These are phyloP conservation scores for Diutina siamensis DNA, from an alignment of 1,139 yeast species.

Conservation along the genomic window DNA sequence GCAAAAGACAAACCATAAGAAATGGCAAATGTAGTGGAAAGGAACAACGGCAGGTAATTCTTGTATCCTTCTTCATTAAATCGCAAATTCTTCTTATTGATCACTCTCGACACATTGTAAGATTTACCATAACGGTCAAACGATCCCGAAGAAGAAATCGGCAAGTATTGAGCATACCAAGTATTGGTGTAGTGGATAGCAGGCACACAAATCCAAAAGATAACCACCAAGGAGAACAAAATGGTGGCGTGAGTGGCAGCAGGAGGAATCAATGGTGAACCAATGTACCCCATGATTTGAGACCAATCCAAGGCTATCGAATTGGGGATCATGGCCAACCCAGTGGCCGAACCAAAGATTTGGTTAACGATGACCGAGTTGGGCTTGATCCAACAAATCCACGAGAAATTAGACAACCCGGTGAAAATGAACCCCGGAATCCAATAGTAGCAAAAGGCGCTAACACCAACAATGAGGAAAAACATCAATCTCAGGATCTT, in stretches of 20 bases:
- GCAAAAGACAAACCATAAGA: slow-evolving; percentile 58
- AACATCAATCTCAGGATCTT: slow-evolving; percentile 16
- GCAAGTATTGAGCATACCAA: slow-evolving; percentile 34
- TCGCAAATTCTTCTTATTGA: slow-evolving; percentile 25
- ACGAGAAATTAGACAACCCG: slow-evolving; percentile 16
- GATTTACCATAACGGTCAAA: slow-evolving; percentile 24
- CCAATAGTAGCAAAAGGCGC: slow-evolving; percentile 23
- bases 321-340: slow-evolving; percentile 50
- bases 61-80: slow-evolving; percentile 39
- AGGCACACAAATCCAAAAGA: slow-evolving; percentile 32
- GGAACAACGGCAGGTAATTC: slow-evolving; percentile 44
- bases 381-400: slow-evolving; percentile 23
- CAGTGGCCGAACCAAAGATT: slow-evolving; percentile 49
- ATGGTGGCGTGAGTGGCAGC: slow-evolving; percentile 44
- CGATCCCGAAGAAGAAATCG: slow-evolving; percentile 29
- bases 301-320: slow-evolving; percentile 25
- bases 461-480: slow-evolving; percentile 9
- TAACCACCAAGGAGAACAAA: slow-evolving; percentile 18
- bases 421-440: slow-evolving; percentile 27
- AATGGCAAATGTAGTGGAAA: slow-evolving; percentile 50
- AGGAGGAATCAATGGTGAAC: slow-evolving; percentile 62
- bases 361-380: slow-evolving; percentile 42
- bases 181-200: slow-evolving; percentile 31
- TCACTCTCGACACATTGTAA: slow-evolving; percentile 30
- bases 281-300: slow-evolving; percentile 41